Evolutionary conservation across 2,329 filamentous ascomycete species (phyloP), one percentile per base, ranked within the genome.

Genomic region (Pyrenophora graminea): DNA sequence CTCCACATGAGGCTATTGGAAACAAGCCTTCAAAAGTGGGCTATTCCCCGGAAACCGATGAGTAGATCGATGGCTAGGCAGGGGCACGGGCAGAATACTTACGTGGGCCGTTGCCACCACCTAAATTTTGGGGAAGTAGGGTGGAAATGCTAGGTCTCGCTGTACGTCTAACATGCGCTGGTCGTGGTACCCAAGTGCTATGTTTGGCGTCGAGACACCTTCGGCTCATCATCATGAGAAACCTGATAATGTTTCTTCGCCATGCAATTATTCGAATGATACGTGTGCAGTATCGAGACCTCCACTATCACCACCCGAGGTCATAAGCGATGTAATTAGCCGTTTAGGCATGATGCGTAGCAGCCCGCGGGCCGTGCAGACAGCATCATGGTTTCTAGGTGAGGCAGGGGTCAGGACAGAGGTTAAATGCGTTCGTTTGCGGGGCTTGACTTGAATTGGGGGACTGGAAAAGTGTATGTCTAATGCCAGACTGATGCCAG

Each of bases 291-390:
- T 25, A 52, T 45, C 40, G 31, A 23, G 13, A 49, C 18, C 45
- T 15, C 41, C 4, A 19, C 40, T 36, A 37, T 48, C 39, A 19
- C 32, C 38, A 44, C 48, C 38, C 39, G 21, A 45, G 43, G 36
- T 52, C 32, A 31, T 32, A 34, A 33, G 34, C 34, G 27, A 43
- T 33, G 48, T 40, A 62, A 58, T 68, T 68, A 68, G 59, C 67
- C 67, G 62, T 68, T 69, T 68, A 68, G 63, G 60, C 65, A 61
- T 59, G 39, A 52, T n/a, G 23, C 36, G 39, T 31, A 33, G 34
- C 40, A 38, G 38, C 36, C 48, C 46, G 31, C 44, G 33, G 50
- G 37, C 42, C 30, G 47, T 34, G 13, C 25, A 38, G 37, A 44
- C 46, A 19, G 42, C 48, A 57, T 55, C 54, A 55, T 55, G 36